A percentile compares a stretch with the other conserved stretches of the same genome.
phyloP scores from a whole-genome alignment of 345 rosid species.

The Brassica napus region Da-Ae NC_063436.1:1097501-1098000 shows the following conservation, averaged over 20 bases:
- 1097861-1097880: neutral
- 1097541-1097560: conserved; percentile 12
- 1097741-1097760: conserved; percentile 45
- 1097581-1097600: conserved; percentile 22
- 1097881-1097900: conserved; percentile 9
- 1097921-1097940: neutral
- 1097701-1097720: conserved; percentile 19
- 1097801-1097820: neutral
- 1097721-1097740: conserved; percentile 49
- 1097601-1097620: conserved; percentile 20
- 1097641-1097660: conserved; percentile 30
- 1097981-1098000: conserved; percentile 67
- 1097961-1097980: neutral
- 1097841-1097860: neutral
- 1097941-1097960: neutral
- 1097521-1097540: conserved; percentile 25
- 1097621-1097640: neutral
- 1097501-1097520: conserved; percentile 19
- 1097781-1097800: neutral
- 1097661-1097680: conserved; percentile 3
- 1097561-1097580: conserved; percentile 6
- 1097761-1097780: conserved; percentile 8
- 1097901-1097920: conserved; percentile 1
- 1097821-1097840: conserved; percentile 12
- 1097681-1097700: neutral